These are phyloP conservation scores for Effrenium voratum DNA, from an alignment of 73 alveolate species.

Conservation along the genomic window DNA sequence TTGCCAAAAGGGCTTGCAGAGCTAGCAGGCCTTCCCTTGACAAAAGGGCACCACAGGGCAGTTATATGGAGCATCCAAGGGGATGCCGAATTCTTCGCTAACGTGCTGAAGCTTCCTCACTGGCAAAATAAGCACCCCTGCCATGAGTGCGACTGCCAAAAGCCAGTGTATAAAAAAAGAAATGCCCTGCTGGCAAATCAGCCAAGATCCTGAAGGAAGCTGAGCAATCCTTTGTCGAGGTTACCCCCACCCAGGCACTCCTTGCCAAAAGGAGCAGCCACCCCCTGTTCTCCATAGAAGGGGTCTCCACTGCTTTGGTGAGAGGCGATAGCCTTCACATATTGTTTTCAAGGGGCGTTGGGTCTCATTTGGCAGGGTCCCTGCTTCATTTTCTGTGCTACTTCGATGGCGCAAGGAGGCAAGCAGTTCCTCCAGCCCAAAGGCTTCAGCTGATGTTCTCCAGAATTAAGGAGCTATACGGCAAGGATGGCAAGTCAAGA, in stretches of 20 bases:
- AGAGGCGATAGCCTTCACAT: background rate
- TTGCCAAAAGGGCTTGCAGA: slow-evolving; percentile 16
- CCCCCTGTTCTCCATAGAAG: background rate
- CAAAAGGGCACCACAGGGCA: background rate
- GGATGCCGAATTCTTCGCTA: background rate
- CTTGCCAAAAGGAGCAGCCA: background rate
- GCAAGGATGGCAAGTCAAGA: background rate
- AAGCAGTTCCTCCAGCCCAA: background rate
- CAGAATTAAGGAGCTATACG: slow-evolving; percentile 1
- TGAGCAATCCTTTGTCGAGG: background rate
- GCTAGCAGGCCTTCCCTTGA: background rate
- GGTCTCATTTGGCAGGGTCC: background rate
- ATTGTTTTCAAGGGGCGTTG: background rate
- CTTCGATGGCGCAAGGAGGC: background rate
- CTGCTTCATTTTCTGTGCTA: background rate
- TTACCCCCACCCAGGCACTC: no score
- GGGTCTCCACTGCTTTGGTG: slow-evolving; percentile 15
- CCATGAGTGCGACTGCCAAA: background rate
- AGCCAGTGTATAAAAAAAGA: background rate
- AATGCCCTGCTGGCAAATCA: background rate
- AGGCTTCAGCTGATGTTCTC: background rate
- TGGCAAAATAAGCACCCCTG: background rate
- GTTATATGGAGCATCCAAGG: slow-evolving; percentile 2
- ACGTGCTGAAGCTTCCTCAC: background rate
- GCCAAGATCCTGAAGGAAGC: background rate